phyloP scores from a whole-genome alignment of 768 basidiomycete species.

The Russula ochroleuca region DNA sequence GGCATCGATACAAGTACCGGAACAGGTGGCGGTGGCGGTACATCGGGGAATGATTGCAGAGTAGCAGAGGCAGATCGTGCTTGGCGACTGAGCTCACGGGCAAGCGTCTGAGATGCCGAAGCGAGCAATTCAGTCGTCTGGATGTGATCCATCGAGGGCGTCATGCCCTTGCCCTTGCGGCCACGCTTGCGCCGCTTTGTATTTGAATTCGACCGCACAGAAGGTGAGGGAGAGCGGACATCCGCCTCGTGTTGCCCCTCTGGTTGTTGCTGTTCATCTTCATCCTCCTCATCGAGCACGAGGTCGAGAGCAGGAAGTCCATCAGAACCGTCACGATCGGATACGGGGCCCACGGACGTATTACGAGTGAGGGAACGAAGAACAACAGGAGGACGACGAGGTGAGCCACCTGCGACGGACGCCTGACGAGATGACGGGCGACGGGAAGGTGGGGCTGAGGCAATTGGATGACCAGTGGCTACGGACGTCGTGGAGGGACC shows the following conservation, averaged over 20 bases:
- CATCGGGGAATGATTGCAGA: slow-evolving; percentile 26
- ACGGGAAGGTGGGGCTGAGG: slow-evolving; percentile 60
- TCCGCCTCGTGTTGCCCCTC: not conserved
- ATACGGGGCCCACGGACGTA: slow-evolving; percentile 47
- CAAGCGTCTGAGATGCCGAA: slow-evolving; percentile 74
- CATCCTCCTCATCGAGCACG: slow-evolving; percentile 33
- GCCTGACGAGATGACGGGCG: slow-evolving; percentile 68
- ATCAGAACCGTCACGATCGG: slow-evolving; percentile 26
- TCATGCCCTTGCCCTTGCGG: slow-evolving; percentile 70
- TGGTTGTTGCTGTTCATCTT: slow-evolving; percentile 45
- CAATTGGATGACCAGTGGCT: slow-evolving; percentile 54
- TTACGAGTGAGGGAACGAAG: slow-evolving; percentile 56
- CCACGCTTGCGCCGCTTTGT: slow-evolving; percentile 83
- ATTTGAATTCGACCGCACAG: slow-evolving; percentile 46
- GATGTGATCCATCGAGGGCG: slow-evolving; percentile 39
- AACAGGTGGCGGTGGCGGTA: slow-evolving; percentile 40
- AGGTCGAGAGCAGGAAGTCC: slow-evolving; percentile 21
- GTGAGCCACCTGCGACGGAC: slow-evolving; percentile 40
- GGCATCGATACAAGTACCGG: slow-evolving; percentile 31
- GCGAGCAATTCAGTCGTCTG: slow-evolving; percentile 68
- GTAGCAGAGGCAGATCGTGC: slow-evolving; percentile 28
- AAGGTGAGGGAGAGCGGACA: slow-evolving; percentile 14
- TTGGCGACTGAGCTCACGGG: slow-evolving; percentile 74
- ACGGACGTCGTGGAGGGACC: slow-evolving; percentile 58
- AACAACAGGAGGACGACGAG: slow-evolving; percentile 50